phyloP scores from a whole-genome alignment of 805 yeast species.

The Monosporozyma yasuniensis region DNA sequence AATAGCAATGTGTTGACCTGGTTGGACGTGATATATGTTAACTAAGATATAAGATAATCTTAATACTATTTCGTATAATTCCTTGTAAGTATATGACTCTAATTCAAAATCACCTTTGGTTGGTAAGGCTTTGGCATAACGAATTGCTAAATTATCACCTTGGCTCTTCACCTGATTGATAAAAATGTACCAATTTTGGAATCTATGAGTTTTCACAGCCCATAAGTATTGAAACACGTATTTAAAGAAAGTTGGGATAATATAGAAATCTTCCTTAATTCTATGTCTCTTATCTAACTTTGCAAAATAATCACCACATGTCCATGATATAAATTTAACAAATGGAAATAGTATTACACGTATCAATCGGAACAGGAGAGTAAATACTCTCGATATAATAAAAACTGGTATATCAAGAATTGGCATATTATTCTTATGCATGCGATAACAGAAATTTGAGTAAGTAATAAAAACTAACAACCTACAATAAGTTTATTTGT shows the following conservation, averaged over 20 bases:
- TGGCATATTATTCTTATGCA: constrained; percentile 2
- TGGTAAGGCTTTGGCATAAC: constrained; percentile 39
- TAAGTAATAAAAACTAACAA: neutral
- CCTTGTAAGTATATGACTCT: constrained; percentile 58
- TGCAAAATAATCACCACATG: constrained; percentile 11
- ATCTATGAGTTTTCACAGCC: constrained; percentile 20
- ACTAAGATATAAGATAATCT: constrained; percentile 57
- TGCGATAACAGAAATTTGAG: no score
- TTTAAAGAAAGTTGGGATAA: constrained; percentile 38
- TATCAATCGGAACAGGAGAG: constrained; percentile 10
- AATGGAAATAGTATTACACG: constrained; percentile 14
- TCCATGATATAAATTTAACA: constrained; percentile 4
- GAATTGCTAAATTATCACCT: constrained; percentile 50
- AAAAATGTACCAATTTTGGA: constrained; percentile 63
- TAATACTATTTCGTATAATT: constrained; percentile 58
- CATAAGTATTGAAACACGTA: constrained; percentile 35
- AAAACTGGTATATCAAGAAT: constrained; percentile 7
- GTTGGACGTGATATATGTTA: constrained; percentile 51
- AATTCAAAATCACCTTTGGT: constrained; percentile 45
- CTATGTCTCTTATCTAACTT: constrained; percentile 28
- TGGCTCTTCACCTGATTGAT: constrained; percentile 44
- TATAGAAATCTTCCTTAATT: constrained; percentile 43
- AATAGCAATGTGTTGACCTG: constrained; percentile 63
- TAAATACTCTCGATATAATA: constrained; percentile 11
- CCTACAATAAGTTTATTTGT: neutral